Conservation (phyloP, 352 stramenopile genomes). For the Phytophthora melonis region DNA sequence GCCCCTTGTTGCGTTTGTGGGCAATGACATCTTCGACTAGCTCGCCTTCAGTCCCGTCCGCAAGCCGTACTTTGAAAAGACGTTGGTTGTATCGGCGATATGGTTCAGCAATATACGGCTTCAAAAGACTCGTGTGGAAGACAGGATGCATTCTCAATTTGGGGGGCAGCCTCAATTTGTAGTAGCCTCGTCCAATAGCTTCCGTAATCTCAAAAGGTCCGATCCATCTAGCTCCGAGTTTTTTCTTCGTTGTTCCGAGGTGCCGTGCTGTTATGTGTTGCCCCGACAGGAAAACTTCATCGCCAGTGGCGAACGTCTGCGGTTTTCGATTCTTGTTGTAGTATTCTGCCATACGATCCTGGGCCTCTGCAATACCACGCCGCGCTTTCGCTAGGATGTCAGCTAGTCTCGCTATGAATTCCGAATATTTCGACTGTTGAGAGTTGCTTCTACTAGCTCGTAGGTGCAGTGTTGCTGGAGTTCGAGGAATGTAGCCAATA, state of each 20-base stretch:
- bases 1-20: no score
- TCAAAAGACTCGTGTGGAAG: no score
- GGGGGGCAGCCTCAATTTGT: slow-evolving; percentile 5
- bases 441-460: background rate
- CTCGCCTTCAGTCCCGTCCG: no score
- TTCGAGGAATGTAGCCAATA: slow-evolving; percentile 19
- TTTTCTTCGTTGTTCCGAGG: slow-evolving; percentile 15
- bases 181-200: background rate
- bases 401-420: background rate
- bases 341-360: background rate
- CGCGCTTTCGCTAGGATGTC: background rate
- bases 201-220: slow-evolving; percentile 1
- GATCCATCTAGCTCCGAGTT: slow-evolving; percentile 1
- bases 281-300: slow-evolving; percentile 7
- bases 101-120: no score
- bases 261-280: slow-evolving; percentile 12
- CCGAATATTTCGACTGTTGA: background rate
- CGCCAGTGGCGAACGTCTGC: background rate
- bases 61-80: no score
- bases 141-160: background rate
- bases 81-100: background rate
- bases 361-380: background rate
- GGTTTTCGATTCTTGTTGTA: slow-evolving; percentile 1
- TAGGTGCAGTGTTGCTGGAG: background rate
- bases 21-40: no score